Evolutionary conservation across 768 basidiomycete genomes (phyloP), one percentile per base, ranked within the genome.

Genomic region (Tulasnella sp.): DNA sequence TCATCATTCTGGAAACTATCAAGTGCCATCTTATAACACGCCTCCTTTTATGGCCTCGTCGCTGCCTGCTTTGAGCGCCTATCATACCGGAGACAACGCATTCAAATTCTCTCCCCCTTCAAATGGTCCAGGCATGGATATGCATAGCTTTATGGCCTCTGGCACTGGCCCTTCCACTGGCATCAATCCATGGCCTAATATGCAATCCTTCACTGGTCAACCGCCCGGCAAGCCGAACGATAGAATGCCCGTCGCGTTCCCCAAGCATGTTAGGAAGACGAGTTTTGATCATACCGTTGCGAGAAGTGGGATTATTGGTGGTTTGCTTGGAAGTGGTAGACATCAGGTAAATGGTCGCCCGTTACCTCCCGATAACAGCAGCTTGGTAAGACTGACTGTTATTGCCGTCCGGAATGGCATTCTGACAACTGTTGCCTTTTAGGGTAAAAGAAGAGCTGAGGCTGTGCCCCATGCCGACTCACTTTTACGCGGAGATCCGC

Each of bases 201-300:
- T n/a, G n/a, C n/a, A n/a, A n/a, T 24, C 24, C 31, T 47, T 47
- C 45, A 10, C n/a, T 42, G 45, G 45, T 43, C 49, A 41, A 19
- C 47, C 47, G 5, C 35, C 33, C 13, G 39, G 39, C 42, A 22
- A 9, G 15, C 31, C 31, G 28, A 40, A 32, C 37, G 16, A 20
- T 25, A 51, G 40, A 28, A 24, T 27, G 44, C 31, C 20, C 49
- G n/a, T 42, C 27, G 62, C 59, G 33, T 86, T 90, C 62, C 86
- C 90, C 46, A 76, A 82, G 54, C 83, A 84, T 65, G 86, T 89
- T 53, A 77, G 90, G 55, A 95, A 95, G 71, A 88, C 90, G 40
- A 90, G 87, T 65, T 93, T 91, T 64, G 90, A 95, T 65, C 90
- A 91, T 66, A 91, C 90, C 3, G 81, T 92, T 34, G 73, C 75